Base-by-base conservation (phyloP, 2,329 filamentous ascomycete species). In the Trichoderma guizhouense region DNA sequence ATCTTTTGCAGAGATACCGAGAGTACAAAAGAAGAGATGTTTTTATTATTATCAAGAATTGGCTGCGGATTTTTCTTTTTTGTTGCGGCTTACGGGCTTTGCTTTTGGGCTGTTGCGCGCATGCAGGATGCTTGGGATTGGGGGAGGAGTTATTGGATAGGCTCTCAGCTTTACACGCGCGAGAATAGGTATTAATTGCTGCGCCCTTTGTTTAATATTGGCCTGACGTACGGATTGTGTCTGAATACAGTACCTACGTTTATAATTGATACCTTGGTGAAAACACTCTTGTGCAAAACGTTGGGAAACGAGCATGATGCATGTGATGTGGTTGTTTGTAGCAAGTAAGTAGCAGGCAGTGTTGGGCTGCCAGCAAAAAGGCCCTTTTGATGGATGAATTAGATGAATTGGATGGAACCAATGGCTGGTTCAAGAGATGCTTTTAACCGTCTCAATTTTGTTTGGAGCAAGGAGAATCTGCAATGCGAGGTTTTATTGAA, bases 121-220 rank as follows among this genome's bases (percentile, higher is more conserved):
- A 24, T 32, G 57, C 53, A 36, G 43, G 55, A 61, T 34, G 66
- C 53, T 61, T 62, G 66, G 66, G 28, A 36, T 69, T n/a, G 36
- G 36, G 55, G 21, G 51, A 24, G 64, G 66, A 51, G 66, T 69
- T 61, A 68, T 68, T 60, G 65, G 65, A 60, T 69, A 58, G 66
- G 47, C 43, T 51, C 43, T 51, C 39, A 68, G 53, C 28, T 58
- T 69, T 32, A 61, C 60, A 69, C 39, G 39, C 39, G 66, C 57
- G 39, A 61, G 36, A 62, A 69, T 69, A 69, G 30, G 66, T 61
- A 53, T 69, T 61, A 69, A 69, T 69, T 39, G 66, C 57, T 62
- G 57, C 66, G 66, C 36, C 39, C 21, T 51, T 51, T 61, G 36
- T 60, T 24, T 47, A 28, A 32, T 68, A 47, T 47, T 58, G 65